These are phyloP conservation scores for Fereydounia khargensis DNA, from an alignment of 1,284 basidiomycete species.

Conservation along the genomic window DNA sequence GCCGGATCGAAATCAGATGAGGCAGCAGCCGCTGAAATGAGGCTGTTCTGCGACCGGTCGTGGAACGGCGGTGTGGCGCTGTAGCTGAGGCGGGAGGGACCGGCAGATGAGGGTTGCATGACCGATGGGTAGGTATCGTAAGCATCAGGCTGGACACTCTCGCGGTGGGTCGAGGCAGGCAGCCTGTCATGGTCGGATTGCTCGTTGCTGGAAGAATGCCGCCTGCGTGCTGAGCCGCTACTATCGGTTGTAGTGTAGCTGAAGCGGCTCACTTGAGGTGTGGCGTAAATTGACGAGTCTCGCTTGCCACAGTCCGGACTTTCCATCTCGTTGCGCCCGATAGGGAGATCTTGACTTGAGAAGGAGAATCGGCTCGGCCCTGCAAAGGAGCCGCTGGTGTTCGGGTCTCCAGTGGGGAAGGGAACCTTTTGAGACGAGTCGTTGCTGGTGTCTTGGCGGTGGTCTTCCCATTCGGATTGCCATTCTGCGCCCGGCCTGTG, in stretches of 20 bases:
- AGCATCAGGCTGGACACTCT: no score
- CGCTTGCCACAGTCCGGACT: neutral
- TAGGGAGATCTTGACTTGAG: constrained; percentile 4
- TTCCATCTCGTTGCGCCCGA: constrained; percentile 2
- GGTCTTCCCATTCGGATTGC: constrained; percentile 9
- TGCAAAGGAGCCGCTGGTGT: no score
- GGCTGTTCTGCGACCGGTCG: neutral
- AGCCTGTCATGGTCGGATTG: neutral
- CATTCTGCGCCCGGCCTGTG: constrained; percentile 1
- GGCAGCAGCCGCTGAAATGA: constrained; percentile 2
- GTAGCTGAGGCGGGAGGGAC: no score
- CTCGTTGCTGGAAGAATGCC: neutral
- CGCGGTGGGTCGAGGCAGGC: no score
- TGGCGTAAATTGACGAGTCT: constrained; percentile 1
- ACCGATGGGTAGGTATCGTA: no score
- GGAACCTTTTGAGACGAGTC: neutral
- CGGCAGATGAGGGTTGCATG: no score
- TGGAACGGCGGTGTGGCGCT: neutral
- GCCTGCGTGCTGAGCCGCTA: neutral
- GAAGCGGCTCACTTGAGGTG: neutral
- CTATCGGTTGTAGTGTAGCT: constrained; percentile 1
- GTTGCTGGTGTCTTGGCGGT: constrained; percentile 2
- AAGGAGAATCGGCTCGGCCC: constrained; percentile 7
- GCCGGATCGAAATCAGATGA: constrained; percentile 6
- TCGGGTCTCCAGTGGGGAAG: neutral